Evolutionary conservation across 2,329 filamentous ascomycete genomes (phyloP).

Genomic region (Blumeria graminis): DNA sequence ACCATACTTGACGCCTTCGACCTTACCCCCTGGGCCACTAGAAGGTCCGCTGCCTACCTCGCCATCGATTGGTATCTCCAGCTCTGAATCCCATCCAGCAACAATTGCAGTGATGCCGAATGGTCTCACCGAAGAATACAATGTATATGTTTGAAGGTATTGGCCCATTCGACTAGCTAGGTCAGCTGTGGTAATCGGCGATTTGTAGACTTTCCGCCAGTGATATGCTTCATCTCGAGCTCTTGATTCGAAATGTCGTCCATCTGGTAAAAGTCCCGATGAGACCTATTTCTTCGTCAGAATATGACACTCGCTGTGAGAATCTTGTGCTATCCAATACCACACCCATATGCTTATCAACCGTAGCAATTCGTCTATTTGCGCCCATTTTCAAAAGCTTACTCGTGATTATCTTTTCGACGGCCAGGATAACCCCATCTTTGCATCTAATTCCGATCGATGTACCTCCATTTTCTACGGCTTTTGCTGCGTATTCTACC

Average conservation of each 20-base stretch:
- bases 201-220: constrained; percentile 89
- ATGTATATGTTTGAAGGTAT: constrained; percentile 91
- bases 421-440: constrained; percentile 83
- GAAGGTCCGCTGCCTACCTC: constrained; percentile 65
- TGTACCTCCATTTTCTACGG: constrained; percentile 92
- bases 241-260: constrained; percentile 80
- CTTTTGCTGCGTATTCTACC: constrained; percentile 96
- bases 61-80: constrained; percentile 65
- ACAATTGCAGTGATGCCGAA: constrained; percentile 93
- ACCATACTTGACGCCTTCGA: constrained; percentile 50
- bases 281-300: constrained; percentile 41
- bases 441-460: constrained; percentile 92
- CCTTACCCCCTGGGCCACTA: constrained; percentile 64
- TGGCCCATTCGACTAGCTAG: constrained; percentile 83
- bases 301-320: background rate
- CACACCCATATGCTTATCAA: constrained; percentile 82
- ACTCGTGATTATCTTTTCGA: constrained; percentile 89
- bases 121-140: constrained; percentile 87
- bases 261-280: constrained; percentile 83
- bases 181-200: constrained; percentile 68
- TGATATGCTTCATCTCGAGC: constrained; percentile 79
- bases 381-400: constrained; percentile 86
- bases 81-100: constrained; percentile 78
- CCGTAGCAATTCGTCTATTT: constrained; percentile 90
- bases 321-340: constrained; percentile 28